Conservation (phyloP, 306 rosid genomes). For the Rosa multiflora region DNA sequence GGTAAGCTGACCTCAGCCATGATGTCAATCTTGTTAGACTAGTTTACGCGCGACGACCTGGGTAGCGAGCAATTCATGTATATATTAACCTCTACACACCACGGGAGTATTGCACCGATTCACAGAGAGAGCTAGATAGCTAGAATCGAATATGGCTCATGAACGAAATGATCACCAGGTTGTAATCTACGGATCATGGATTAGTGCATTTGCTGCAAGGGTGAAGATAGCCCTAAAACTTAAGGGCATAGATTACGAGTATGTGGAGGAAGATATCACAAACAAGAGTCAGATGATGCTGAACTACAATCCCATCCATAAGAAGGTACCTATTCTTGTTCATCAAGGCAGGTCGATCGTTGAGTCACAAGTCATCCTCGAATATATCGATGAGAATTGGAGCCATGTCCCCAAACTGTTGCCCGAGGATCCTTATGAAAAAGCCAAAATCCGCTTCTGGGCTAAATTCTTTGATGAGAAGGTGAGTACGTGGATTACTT, state of each 20-base stretch:
- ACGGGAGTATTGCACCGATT: not conserved
- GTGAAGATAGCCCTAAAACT: conserved; percentile 39
- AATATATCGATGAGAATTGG: conserved; percentile 47
- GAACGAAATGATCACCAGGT: conserved; percentile 29
- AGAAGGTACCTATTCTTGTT: conserved; percentile 40
- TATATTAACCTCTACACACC: not conserved
- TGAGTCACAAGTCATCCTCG: conserved; percentile 40
- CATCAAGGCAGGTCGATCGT: conserved; percentile 36
- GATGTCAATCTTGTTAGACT: not conserved
- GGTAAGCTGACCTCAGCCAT: too few relatives aligned
- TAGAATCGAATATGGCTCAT: conserved; percentile 15
- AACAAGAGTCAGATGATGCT: conserved; percentile 42
- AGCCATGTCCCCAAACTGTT: conserved; percentile 31
- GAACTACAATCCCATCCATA: conserved; percentile 37
- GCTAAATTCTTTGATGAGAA: conserved; percentile 27
- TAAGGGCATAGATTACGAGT: conserved; percentile 43
- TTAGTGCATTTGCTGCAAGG: conserved; percentile 24
- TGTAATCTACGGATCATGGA: conserved; percentile 34
- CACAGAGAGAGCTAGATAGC: not conserved
- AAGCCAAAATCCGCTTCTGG: conserved; percentile 48
- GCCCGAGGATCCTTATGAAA: conserved; percentile 35
- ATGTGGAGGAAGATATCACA: conserved; percentile 37
- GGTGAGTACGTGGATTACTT: not conserved
- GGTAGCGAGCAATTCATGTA: not conserved
- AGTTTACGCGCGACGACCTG: not conserved